Evolutionary conservation across 2,329 filamentous ascomycete species (phyloP), one percentile per base, ranked within the genome.

Genomic region (Cordyceps javanica): DNA sequence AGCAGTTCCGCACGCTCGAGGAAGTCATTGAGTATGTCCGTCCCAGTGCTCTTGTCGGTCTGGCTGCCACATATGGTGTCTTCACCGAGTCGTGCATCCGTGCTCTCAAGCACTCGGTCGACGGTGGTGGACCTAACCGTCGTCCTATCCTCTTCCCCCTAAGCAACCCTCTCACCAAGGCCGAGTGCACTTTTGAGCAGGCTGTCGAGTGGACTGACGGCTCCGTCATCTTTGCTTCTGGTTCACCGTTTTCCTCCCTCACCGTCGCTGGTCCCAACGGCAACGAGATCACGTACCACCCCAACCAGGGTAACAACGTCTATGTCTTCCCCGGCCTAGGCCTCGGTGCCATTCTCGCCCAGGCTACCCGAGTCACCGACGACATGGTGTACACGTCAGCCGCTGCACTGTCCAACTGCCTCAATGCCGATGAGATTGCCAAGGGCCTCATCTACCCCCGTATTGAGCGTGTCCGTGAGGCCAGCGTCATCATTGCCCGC

Each of bases 301-400:
- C 88, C 57, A 90, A 89, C 74, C 88, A 91, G 77, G 92, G 93
- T 63, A 92, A 92, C 81, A 87, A 87, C 67, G 83, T 87, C 78
- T 97, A 97, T 71, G 90, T 99, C 61, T 99, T 99, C 86, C 94
- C 94, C 0, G 94, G 93, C 68, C 89, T 97, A 60, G 94, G 94
- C 58, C 85, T 97, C 30, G 94, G 92, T 60, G 89, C 93, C 63
- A 97, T 97, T 69, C 83, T 97, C 50, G 87, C 88, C 75, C 95
- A 97, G 79, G 83, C 91, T 13, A 86, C 89, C 63, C 86, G 86
- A 65, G 81, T 97, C 64, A 97, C 93, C 5, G 90, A 97, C 71
- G 85, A 88, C 73, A 99, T 99, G 94, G 91, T 99, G 69, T 97
- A 97, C 77, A 91, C 89, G 51, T 93, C 92, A 32, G 94, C 91